phyloP scores from a whole-genome alignment of 306 rosid genomes.

The Quercus wislizeni region DNA sequence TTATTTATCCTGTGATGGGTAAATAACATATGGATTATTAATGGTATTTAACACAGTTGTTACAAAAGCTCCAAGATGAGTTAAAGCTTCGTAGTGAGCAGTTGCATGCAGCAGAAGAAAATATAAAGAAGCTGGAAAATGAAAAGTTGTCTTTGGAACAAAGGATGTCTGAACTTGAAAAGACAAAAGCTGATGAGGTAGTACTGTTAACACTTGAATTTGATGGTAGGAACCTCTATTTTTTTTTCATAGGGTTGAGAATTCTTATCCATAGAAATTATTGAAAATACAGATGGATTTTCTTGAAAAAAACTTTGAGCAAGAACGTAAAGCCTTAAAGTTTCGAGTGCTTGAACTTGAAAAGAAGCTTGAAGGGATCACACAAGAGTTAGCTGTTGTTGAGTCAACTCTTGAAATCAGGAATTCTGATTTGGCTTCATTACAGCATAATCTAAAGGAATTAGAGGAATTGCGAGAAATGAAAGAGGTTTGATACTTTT shows the following conservation, averaged over 20 bases:
- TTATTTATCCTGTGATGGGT: slow-evolving; percentile 16
- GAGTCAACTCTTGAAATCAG: slow-evolving; percentile 56
- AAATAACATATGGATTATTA: background rate
- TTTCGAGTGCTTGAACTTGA: slow-evolving; percentile 59
- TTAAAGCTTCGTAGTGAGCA: slow-evolving; percentile 56
- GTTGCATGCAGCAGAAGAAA: slow-evolving; percentile 61
- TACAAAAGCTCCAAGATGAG: slow-evolving; percentile 70
- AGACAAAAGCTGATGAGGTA: slow-evolving; percentile 70
- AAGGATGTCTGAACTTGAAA: slow-evolving; percentile 55
- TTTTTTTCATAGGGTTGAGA: slow-evolving; percentile 15
- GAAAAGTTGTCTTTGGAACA: slow-evolving; percentile 63
- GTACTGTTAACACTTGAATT: slow-evolving; percentile 8
- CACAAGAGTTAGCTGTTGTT: slow-evolving; percentile 52
- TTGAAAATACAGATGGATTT: slow-evolving; percentile 54
- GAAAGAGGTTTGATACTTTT: slow-evolving; percentile 72
- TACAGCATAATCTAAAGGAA: slow-evolving; percentile 70
- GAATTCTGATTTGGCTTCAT: slow-evolving; percentile 60
- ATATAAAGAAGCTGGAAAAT: slow-evolving; percentile 46
- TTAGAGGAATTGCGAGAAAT: slow-evolving; percentile 91
- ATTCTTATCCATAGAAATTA: slow-evolving; percentile 18
- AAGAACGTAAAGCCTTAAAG: slow-evolving; percentile 56
- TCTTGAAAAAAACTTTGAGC: slow-evolving; percentile 51
- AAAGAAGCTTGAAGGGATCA: slow-evolving; percentile 49
- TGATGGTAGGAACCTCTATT: slow-evolving; percentile 10
- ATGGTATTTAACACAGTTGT: slow-evolving; percentile 33